Evolutionary conservation across 2,329 filamentous ascomycete genomes (phyloP).

Genomic region (Hymenoscyphus infarciens): DNA sequence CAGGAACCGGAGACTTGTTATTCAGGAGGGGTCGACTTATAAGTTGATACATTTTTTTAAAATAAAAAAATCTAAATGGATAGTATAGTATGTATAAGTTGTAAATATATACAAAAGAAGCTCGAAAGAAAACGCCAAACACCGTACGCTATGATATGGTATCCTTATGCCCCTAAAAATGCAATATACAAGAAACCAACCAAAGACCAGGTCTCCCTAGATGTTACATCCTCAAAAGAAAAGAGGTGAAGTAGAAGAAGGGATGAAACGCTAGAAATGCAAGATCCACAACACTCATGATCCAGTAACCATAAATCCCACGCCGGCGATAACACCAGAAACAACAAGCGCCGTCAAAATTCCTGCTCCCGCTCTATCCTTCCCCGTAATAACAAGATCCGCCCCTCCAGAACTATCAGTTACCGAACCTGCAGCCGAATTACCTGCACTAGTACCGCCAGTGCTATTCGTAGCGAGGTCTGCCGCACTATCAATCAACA

Average conservation of each 20-base stretch:
- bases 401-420: slow-evolving; percentile 6
- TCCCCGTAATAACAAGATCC: slow-evolving; percentile 37
- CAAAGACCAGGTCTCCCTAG: neutral
- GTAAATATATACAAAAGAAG: neutral
- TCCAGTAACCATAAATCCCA: slow-evolving; percentile 47
- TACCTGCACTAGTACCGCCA: slow-evolving; percentile 53
- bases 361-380: slow-evolving; percentile 65
- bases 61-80: neutral
- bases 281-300: neutral
- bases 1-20: too few relatives aligned
- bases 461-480: slow-evolving; percentile 45
- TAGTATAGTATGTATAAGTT: neutral
- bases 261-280: neutral
- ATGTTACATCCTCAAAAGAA: neutral
- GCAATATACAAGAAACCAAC: neutral
- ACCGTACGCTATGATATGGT: slow-evolving; percentile 5
- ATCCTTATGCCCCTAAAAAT: neutral
- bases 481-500: slow-evolving; percentile 46
- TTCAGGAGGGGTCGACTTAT: too few relatives aligned
- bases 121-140: slow-evolving; percentile 7
- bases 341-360: slow-evolving; percentile 57
- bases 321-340: slow-evolving; percentile 48
- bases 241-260: neutral
- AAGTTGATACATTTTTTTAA: neutral
- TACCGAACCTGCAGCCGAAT: slow-evolving; percentile 28